A percentile compares a stretch with the other conserved stretches of the same genome.
Evolutionary conservation across 495 filamentous ascomycete genomes (phyloP).

Genomic region (Aspergillus nanangensis): DNA sequence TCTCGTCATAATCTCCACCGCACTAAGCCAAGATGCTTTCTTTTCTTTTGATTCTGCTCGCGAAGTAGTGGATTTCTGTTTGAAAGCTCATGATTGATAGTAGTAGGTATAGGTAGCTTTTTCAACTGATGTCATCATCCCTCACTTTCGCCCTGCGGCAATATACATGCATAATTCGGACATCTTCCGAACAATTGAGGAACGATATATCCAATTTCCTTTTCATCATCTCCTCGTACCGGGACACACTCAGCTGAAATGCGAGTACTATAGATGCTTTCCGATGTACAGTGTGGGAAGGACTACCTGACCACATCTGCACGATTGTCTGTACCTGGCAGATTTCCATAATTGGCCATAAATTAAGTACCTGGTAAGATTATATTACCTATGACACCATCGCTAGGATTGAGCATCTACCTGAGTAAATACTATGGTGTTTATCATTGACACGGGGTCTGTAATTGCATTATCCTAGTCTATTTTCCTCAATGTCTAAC

Average conservation of each 20-base stretch:
- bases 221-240: no score
- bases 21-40: no score
- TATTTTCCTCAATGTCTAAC: background rate
- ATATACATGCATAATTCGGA: background rate
- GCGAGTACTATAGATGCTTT: background rate
- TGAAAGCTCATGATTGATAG: background rate
- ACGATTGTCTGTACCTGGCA: conserved; percentile 15
- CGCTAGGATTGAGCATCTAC: background rate
- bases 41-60: background rate
- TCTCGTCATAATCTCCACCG: background rate
- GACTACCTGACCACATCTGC: no score
- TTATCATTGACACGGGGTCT: no score
- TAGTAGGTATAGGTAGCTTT: background rate
- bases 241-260: conserved; percentile 3
- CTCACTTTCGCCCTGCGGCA: no score
- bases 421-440: background rate
- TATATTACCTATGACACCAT: conserved; percentile 4
- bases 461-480: no score
- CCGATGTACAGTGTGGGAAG: no score
- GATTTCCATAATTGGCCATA: conserved; percentile 12
- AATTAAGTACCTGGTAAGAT: conserved; percentile 9
- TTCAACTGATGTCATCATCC: background rate
- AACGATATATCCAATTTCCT: background rate
- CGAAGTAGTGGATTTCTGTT: background rate
- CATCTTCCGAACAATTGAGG: background rate